Evolutionary conservation across 2,329 filamentous ascomycete genomes (phyloP), one percentile per base, ranked within the genome.

Genomic region (Pezicula rhizophila): DNA sequence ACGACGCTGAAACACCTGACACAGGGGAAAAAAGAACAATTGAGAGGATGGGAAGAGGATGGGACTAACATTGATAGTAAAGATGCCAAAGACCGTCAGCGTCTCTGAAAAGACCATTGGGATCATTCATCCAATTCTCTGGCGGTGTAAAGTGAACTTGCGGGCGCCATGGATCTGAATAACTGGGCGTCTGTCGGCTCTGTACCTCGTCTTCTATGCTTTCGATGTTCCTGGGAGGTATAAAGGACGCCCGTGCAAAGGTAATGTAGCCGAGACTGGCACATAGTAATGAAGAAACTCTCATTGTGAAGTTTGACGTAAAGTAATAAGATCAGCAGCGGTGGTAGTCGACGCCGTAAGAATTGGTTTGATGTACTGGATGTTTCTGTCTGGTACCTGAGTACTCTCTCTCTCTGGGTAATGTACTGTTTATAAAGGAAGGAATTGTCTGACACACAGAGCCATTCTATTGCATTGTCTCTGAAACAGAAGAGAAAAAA

Each of bases 91-190:
- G 67, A 2, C 76, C 78, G 39, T 77, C 69, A 2, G 64, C 68
- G 51, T 81, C 77, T 4, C 73, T 60, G 50, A 82, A 80, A 68
- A 82, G 71, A 57, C 80, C 80, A 62, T 83, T 84, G 2, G 80
- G 79, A 53, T 84, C 80, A 50, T 80, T 82, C 69, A 76, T 73
- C 52, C 73, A 76, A 55, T 70, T 63, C 25, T 68, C 53, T 1
- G 76, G 76, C 2, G 75, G 74, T 8, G 73, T 72, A 59, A 71
- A 80, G 58, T 79, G 77, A 7, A 78, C 63, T 57, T 78, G 75
- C 2, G 76, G 77, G 17, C 45, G 40, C 38, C 40, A 42, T 26
- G 40, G 40, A 15, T 42, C 40, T 25, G 40, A 42, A 17, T 42
- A 42, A 15, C 40, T 42, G 8, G 20, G 11, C 3, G 40, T 28